Percentiles rank a stretch among this genome's conserved stretches.
Evolutionary conservation across 2,329 filamentous ascomycete species (phyloP).

Genomic region (Dryadomyces sulphureus): DNA sequence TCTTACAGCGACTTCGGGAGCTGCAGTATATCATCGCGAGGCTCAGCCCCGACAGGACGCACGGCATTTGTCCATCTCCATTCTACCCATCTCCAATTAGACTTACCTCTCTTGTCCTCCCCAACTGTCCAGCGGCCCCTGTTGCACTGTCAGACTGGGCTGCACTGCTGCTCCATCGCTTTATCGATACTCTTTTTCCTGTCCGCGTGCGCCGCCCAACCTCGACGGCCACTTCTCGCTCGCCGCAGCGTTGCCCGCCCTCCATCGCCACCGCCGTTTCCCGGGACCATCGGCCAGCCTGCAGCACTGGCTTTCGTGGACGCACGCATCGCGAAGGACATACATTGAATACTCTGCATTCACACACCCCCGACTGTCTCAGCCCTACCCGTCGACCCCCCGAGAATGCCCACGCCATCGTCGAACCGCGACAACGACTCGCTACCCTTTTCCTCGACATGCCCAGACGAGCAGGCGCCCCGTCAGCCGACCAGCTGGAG

Average conservation of each 20-base stretch:
- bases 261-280: not conserved
- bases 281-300: no score
- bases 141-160: not conserved
- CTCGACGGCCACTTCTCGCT: not conserved
- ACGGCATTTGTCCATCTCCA: not conserved
- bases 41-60: not conserved
- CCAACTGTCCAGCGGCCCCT: not conserved
- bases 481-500: conserved; percentile 15
- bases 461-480: conserved; percentile 25
- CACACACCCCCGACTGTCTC: not conserved
- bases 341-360: not conserved
- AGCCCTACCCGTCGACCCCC: no score
- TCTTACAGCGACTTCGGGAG: not conserved
- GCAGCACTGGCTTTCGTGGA: no score
- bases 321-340: no score
- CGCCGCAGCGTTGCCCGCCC: not conserved
- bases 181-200: not conserved
- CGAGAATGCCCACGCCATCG: conserved; percentile 13
- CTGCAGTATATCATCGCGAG: not conserved
- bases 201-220: not conserved
- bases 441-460: conserved; percentile 24
- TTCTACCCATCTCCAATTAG: not conserved
- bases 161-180: not conserved
- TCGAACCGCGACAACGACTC: conserved; percentile 8
- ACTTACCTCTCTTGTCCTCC: not conserved